A percentile compares a stretch with the other conserved stretches of the same genome.
phyloP scores from a whole-genome alignment of 2,329 filamentous ascomycete species.

The Penicillium corylophilum region DNA sequence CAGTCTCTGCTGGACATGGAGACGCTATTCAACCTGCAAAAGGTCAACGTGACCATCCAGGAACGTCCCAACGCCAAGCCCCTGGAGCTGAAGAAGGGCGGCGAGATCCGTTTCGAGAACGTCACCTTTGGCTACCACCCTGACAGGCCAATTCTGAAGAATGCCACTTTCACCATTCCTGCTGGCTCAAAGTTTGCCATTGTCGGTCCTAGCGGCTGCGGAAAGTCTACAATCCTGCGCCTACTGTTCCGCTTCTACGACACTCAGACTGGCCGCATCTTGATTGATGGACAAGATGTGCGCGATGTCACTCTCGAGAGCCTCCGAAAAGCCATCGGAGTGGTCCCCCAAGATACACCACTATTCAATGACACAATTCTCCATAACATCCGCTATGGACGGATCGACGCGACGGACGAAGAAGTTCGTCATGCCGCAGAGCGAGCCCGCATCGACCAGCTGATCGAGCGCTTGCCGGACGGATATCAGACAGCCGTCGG shows the following conservation, averaged over 20 bases:
- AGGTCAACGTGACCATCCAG: conserved; percentile 84
- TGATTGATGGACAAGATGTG: conserved; percentile 92
- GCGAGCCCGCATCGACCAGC: conserved; percentile 81
- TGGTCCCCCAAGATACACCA: conserved; percentile 95
- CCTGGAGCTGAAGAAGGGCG: conserved; percentile 70
- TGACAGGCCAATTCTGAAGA: conserved; percentile 81
- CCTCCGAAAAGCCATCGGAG: conserved; percentile 80
- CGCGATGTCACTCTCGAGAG: conserved; percentile 79
- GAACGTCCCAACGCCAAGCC: conserved; percentile 73
- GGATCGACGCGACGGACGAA: conserved; percentile 71
- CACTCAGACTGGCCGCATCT: conserved; percentile 76
- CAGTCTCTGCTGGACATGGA: conserved; percentile 98
- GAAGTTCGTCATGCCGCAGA: conserved; percentile 74
- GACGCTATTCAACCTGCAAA: conserved; percentile 94
- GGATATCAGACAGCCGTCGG: conserved; percentile 90
- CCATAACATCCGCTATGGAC: conserved; percentile 93
- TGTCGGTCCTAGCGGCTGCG: conserved; percentile 91
- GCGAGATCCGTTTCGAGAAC: conserved; percentile 91
- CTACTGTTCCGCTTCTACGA: conserved; percentile 96
- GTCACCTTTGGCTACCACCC: conserved; percentile 90
- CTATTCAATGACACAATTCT: conserved; percentile 96
- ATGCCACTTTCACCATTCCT: conserved; percentile 84
- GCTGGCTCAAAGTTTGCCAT: conserved; percentile 95
- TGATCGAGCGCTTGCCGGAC: conserved; percentile 75
- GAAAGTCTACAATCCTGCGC: conserved; percentile 89